A percentile compares a stretch with the other conserved stretches of the same genome.
Evolutionary conservation across 1,284 basidiomycete genomes (phyloP).

Genomic region (Wallemia ichthyophaga): DNA sequence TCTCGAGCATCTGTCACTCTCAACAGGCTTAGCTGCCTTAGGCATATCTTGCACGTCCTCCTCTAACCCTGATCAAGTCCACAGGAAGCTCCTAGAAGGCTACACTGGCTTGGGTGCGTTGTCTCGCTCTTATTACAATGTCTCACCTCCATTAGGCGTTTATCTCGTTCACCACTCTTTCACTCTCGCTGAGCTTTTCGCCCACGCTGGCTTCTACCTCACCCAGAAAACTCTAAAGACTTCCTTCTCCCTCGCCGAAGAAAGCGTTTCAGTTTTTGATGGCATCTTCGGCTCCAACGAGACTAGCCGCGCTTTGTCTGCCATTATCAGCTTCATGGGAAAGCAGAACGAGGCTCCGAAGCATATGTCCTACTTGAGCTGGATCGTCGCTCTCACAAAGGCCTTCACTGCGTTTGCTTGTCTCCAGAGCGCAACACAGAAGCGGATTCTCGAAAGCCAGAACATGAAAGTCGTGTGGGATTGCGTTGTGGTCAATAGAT

Average conservation of each 20-base stretch:
- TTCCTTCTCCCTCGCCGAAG: constrained; percentile 18
- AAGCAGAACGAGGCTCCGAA: constrained; percentile 16
- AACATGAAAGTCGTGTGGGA: constrained; percentile 14
- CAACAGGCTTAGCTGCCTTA: neutral
- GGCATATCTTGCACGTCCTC: neutral
- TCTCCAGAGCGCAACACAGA: constrained; percentile 20
- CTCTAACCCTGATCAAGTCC: constrained; percentile 9
- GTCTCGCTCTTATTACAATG: neutral
- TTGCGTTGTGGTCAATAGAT: constrained; percentile 9
- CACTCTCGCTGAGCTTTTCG: constrained; percentile 22
- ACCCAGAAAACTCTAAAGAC: constrained; percentile 15
- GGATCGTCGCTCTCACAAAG: constrained; percentile 19
- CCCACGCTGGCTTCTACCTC: constrained; percentile 21
- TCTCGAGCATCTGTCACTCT: neutral
- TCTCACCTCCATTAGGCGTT: constrained; percentile 13
- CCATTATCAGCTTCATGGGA: constrained; percentile 20
- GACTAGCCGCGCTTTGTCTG: constrained; percentile 19
- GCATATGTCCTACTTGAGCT: constrained; percentile 13
- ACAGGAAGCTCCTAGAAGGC: constrained; percentile 18
- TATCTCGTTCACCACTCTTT: constrained; percentile 22
- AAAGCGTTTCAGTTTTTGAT: constrained; percentile 21
- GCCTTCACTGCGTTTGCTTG: constrained; percentile 23
- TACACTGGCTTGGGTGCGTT: constrained; percentile 18
- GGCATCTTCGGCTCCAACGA: constrained; percentile 23
- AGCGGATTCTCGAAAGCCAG: constrained; percentile 13